These are phyloP conservation scores for Meyerozyma smithsonii DNA, from an alignment of 1,139 yeast genomes.

Conservation along the genomic window DNA sequence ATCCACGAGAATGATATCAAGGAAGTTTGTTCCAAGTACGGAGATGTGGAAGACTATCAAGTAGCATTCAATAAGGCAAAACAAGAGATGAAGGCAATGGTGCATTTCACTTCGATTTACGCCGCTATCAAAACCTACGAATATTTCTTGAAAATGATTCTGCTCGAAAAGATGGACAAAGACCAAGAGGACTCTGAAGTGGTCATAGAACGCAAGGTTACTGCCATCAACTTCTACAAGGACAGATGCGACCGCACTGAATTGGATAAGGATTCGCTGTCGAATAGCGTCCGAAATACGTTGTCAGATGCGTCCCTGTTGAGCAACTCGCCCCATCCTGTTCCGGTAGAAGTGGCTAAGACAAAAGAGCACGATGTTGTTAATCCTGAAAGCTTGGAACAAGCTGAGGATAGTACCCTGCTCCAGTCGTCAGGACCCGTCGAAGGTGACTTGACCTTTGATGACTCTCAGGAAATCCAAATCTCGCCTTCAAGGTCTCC, in stretches of 20 bases:
- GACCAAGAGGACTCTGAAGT: constrained; percentile 7
- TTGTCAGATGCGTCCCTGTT: not conserved
- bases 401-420: not conserved
- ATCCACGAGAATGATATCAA: constrained; percentile 13
- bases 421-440: not conserved
- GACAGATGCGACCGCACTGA: constrained; percentile 20
- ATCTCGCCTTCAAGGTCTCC: constrained; percentile 1
- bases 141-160: constrained; percentile 22
- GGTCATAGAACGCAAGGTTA: constrained; percentile 8
- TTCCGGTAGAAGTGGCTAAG: not conserved
- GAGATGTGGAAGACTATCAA: constrained; percentile 32
- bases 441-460: constrained; percentile 1
- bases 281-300: not conserved
- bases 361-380: not conserved
- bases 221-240: constrained; percentile 21
- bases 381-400: not conserved
- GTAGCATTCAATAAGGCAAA: constrained; percentile 5
- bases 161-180: constrained; percentile 19
- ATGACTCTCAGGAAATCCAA: not conserved
- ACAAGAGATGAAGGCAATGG: constrained; percentile 11
- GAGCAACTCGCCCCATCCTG: not conserved
- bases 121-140: constrained; percentile 38
- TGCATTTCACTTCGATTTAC: constrained; percentile 40
- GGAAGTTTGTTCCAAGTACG: constrained; percentile 26
- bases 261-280: not conserved